Base-by-base conservation (phyloP, 2,329 filamentous ascomycete genomes). In the Colletotrichum truncatum region DNA sequence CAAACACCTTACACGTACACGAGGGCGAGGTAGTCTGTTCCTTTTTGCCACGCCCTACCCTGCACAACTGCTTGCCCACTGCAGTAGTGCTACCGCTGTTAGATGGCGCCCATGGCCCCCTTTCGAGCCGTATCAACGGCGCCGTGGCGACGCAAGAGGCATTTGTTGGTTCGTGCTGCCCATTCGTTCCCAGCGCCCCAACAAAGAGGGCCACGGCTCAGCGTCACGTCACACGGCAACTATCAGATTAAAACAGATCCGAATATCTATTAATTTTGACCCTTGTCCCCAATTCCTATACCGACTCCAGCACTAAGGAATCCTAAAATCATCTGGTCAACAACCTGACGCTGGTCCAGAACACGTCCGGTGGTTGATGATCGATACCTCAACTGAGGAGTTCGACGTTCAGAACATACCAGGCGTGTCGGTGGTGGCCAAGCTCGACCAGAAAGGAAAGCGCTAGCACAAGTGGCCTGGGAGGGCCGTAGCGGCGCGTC, bases 231-330 rank as follows among this genome's bases (percentile, higher is more conserved):
- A 53, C 30, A n/a, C 14, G n/a, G 11, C 43, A 14, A 16, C 14
- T 5, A 16, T 10, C 6, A 6, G 30, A 11, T 12, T 18, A 39
- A 48, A 32, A n/a, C 25, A 53, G 55, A 64, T 28, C 34, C 41
- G 18, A 54, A 41, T 30, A 25, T 65, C 62, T 65, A 65, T 62
- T 65, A 65, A 55, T 61, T 51, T 65, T 65, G 56, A 30, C 41
- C 21, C 48, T 18, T 41, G 30, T 55, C 25, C 41, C 49, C 18
- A 6, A 28, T 26, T 54, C 43, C 41, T 8, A 28, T 7, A 34
- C 32, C 25, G 36, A 65, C 57, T 55, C 60, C 56, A 49, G 26
- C n/a, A 54, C 26, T 34, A 25, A 21, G 21, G 16, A 32, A 48
- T n/a, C 41, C 28, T 36, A 7, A 23, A 12, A 8, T 14, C 9